These are phyloP conservation scores for Cutaneotrichosporon dermatis DNA, from an alignment of 1,284 basidiomycete genomes.

Conservation along the genomic window DNA sequence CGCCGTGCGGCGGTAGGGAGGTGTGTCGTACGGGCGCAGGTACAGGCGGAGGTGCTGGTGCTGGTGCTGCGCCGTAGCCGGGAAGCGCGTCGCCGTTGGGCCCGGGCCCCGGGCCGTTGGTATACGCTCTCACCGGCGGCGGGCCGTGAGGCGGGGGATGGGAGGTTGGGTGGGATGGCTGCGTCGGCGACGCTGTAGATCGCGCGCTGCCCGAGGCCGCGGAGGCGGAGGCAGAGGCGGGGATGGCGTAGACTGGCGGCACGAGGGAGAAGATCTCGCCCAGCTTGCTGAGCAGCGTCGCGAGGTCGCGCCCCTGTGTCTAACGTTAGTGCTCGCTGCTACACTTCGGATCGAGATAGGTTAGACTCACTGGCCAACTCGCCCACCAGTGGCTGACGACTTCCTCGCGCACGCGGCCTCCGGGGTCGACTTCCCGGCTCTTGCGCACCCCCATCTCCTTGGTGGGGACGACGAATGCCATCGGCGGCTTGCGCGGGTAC, in stretches of 20 bases:
- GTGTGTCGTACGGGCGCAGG: not conserved
- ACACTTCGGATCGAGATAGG: no score
- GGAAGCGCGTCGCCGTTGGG: conserved; percentile 23
- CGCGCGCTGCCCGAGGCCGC: not conserved
- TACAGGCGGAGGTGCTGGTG: no score
- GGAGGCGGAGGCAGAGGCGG: conserved; percentile 40
- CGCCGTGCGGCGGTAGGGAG: not conserved
- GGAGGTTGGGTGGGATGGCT: not conserved
- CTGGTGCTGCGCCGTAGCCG: conserved; percentile 30
- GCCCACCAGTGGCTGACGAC: conserved; percentile 65
- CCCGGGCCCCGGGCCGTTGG: conserved; percentile 3
- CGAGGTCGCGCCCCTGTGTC: conserved; percentile 56
- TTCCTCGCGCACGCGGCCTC: conserved; percentile 57
- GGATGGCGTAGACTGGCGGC: conserved; percentile 89
- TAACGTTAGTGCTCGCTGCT: conserved; percentile 38
- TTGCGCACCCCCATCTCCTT: conserved; percentile 82
- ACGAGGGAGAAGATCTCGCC: conserved; percentile 69
- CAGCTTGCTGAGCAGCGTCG: conserved; percentile 36
- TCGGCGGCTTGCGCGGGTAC: conserved; percentile 74
- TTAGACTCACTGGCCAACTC: conserved; percentile 68
- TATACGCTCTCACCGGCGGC: conserved; percentile 27
- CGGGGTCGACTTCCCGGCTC: conserved; percentile 71
- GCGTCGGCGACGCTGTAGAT: not conserved
- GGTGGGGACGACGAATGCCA: conserved; percentile 91
- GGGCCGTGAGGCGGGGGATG: conserved; percentile 17